A percentile compares a stretch with the other conserved stretches of the same genome.
Conservation (phyloP, 768 basidiomycete genomes). For the Pulveroboletus sp. region DNA sequence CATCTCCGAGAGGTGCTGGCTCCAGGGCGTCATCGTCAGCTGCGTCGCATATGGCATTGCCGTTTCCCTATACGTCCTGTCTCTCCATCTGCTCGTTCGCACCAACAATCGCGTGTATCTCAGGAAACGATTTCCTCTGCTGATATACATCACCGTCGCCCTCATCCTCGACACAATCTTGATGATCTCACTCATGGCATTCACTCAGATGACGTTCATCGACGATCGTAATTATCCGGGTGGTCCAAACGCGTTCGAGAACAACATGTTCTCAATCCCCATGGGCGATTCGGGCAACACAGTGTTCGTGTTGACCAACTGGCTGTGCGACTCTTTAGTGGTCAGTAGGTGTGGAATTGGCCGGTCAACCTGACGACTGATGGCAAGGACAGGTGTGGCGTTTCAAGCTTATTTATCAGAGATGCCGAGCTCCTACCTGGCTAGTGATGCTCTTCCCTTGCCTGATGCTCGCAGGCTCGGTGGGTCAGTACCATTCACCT, state of each 20-base stretch:
- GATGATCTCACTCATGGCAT: constrained; percentile 13
- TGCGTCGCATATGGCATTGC: too few species aligned
- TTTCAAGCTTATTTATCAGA: constrained; percentile 16
- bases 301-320: constrained; percentile 6
- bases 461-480: constrained; percentile 7
- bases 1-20: too few species aligned
- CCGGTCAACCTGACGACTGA: not conserved
- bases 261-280: constrained; percentile 18
- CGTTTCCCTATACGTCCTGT: constrained; percentile 1
- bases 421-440: constrained; percentile 2
- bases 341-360: constrained; percentile 3
- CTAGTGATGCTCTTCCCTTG: constrained; percentile 7
- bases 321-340: constrained; percentile 17
- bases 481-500: not conserved
- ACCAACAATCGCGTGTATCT: not conserved
- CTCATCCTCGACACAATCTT: constrained; percentile 15
- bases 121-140: constrained; percentile 4
- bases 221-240: constrained; percentile 30
- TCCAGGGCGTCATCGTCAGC: too few species aligned
- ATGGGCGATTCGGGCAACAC: constrained; percentile 11
- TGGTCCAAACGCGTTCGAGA: constrained; percentile 27
- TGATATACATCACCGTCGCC: constrained; percentile 7
- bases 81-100: constrained; percentile 2
- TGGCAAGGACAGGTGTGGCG: constrained; percentile 8
- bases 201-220: constrained; percentile 28